Conservation (phyloP, 495 filamentous ascomycete genomes). For the Haplographium delicatum region DNA sequence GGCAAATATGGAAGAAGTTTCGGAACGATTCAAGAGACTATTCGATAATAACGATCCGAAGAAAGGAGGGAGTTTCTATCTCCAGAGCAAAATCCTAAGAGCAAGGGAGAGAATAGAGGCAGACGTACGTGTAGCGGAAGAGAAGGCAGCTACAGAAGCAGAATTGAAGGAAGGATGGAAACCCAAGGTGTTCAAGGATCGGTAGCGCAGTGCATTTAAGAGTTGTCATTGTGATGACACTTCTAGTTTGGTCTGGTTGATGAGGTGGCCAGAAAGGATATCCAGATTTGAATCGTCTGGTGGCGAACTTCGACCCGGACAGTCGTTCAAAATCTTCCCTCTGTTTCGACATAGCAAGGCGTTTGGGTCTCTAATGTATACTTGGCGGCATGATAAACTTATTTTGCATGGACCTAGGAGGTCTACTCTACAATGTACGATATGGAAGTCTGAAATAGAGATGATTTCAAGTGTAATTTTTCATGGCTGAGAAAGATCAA, state of each 20-base stretch:
- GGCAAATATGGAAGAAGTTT: slow-evolving; percentile 67
- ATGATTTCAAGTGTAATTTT: not conserved
- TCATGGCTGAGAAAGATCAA: too few species aligned
- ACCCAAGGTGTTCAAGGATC: slow-evolving; percentile 90
- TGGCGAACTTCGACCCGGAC: slow-evolving; percentile 12
- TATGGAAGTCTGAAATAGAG: slow-evolving; percentile 9
- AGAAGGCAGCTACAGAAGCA: slow-evolving; percentile 49
- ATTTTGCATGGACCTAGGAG: slow-evolving; percentile 17
- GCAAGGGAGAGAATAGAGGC: slow-evolving; percentile 89
- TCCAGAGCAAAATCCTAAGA: slow-evolving; percentile 92
- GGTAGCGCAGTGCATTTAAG: slow-evolving; percentile 50
- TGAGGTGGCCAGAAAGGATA: slow-evolving; percentile 8
- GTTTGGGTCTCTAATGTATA: slow-evolving; percentile 26
- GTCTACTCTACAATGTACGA: slow-evolving; percentile 17
- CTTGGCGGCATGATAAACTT: too few species aligned
- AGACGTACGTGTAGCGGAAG: slow-evolving; percentile 54
- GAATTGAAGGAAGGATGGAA: slow-evolving; percentile 83
- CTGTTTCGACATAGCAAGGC: slow-evolving; percentile 30
- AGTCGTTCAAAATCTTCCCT: slow-evolving; percentile 27
- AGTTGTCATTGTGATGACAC: slow-evolving; percentile 4
- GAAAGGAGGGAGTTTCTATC: slow-evolving; percentile 94
- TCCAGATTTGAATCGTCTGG: not conserved
- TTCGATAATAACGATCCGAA: slow-evolving; percentile 92
- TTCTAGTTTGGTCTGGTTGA: slow-evolving; percentile 6
- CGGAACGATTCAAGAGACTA: slow-evolving; percentile 85